phyloP scores from a whole-genome alignment of 2,329 filamentous ascomycete species.

The Penicillium sclerotiorum region DNA sequence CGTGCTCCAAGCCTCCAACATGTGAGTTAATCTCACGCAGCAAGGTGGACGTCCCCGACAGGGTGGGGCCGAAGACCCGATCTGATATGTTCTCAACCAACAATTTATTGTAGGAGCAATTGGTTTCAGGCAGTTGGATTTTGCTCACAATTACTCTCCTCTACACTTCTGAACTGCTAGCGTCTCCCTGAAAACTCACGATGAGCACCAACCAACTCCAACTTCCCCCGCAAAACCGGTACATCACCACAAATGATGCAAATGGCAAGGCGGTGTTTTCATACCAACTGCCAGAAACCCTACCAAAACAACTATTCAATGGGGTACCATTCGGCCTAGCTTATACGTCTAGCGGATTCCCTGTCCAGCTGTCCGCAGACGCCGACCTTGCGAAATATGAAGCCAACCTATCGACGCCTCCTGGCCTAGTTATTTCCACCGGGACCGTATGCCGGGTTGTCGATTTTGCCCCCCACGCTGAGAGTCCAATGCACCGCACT shows the following conservation, averaged over 20 bases:
- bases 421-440: conserved; percentile 6
- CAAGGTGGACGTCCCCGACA: too few species aligned
- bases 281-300: conserved; percentile 23
- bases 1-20: too few species aligned
- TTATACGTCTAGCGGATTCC: conserved; percentile 54
- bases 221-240: conserved; percentile 30
- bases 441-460: conserved; percentile 19
- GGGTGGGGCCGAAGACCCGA: too few species aligned
- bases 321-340: conserved; percentile 53
- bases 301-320: conserved; percentile 32
- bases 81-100: too few species aligned
- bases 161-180: too few species aligned
- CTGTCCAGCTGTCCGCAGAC: conserved; percentile 49
- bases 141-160: too few species aligned
- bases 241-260: conserved; percentile 38
- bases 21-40: too few species aligned
- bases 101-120: too few species aligned
- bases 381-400: conserved; percentile 44
- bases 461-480: conserved; percentile 6
- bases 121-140: too few species aligned
- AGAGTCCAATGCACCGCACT: conserved; percentile 17
- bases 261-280: conserved; percentile 41
- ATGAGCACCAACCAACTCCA: too few species aligned
- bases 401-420: neutral
- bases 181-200: too few species aligned